A percentile compares a stretch with the other conserved stretches of the same genome.
These are phyloP conservation scores for Dothistroma pini DNA, from an alignment of 2,329 filamentous ascomycete species.

Conservation along the genomic window DNA sequence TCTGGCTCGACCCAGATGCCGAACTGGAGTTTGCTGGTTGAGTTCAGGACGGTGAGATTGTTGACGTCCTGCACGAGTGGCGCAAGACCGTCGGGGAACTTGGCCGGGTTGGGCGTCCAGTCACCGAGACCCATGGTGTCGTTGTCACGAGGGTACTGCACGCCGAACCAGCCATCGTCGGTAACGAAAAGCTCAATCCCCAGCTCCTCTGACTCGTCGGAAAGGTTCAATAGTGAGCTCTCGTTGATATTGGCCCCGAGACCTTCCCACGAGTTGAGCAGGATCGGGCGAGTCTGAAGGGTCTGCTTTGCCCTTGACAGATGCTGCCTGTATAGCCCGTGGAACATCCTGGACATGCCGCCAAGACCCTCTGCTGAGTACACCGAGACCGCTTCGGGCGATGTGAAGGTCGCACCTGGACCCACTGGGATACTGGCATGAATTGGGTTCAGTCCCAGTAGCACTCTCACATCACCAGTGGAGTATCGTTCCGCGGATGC, in stretches of 20 bases:
- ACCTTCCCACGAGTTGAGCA: slow-evolving; percentile 66
- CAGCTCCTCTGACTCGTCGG: slow-evolving; percentile 54
- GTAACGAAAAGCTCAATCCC: slow-evolving; percentile 62
- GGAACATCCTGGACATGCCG: slow-evolving; percentile 60
- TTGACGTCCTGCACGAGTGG: slow-evolving; percentile 53
- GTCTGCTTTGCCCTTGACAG: slow-evolving; percentile 57
- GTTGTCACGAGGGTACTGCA: slow-evolving; percentile 56
- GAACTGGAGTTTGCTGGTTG: slow-evolving; percentile 52
- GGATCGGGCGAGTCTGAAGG: slow-evolving; percentile 49
- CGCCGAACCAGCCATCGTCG: slow-evolving; percentile 66
- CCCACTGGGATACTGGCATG: slow-evolving; percentile 58
- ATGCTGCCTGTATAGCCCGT: slow-evolving; percentile 59
- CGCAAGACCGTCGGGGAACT: slow-evolving; percentile 57
- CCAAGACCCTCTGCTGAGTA: slow-evolving; percentile 58
- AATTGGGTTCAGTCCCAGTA: slow-evolving; percentile 58
- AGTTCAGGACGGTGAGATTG: slow-evolving; percentile 47
- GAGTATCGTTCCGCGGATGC: slow-evolving; percentile 61
- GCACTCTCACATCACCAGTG: slow-evolving; percentile 57
- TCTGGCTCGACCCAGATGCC: slow-evolving; percentile 67
- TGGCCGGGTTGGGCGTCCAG: slow-evolving; percentile 57
- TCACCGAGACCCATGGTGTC: slow-evolving; percentile 60
- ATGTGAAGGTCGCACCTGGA: slow-evolving; percentile 55
- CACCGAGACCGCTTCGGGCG: slow-evolving; percentile 60
- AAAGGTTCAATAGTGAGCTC: slow-evolving; percentile 53
- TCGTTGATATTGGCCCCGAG: slow-evolving; percentile 58